Conservation (phyloP, 148 eudicot genomes). For the Talinum fruticosum region DNA sequence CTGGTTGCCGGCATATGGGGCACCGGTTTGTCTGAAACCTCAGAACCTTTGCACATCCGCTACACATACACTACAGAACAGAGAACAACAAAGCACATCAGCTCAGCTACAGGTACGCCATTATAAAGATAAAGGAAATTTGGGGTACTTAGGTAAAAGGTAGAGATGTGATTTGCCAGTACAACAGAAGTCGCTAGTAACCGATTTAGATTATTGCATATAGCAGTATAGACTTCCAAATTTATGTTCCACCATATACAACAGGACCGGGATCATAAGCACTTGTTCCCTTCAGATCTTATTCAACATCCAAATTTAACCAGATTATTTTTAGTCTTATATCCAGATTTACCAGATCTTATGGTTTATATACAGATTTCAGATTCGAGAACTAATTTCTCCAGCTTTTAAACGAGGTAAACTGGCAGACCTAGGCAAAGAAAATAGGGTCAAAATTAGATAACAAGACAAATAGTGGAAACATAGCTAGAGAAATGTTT, state of each 20-base stretch:
- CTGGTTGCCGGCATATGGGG: slow-evolving; percentile 98
- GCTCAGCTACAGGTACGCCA: neutral
- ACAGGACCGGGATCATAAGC: neutral
- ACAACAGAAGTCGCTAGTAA: neutral
- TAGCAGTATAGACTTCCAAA: neutral
- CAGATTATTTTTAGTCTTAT: neutral
- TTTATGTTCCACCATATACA: neutral
- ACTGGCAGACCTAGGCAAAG: neutral
- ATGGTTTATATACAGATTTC: neutral
- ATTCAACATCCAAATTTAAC: neutral
- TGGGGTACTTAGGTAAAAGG: neutral
- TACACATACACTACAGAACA: slow-evolving; percentile 91
- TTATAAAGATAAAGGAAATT: neutral
- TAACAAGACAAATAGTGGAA: neutral
- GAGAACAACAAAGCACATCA: slow-evolving; percentile 6
- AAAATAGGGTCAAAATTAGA: neutral
- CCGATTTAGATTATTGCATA: neutral
- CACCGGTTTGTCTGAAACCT: slow-evolving; percentile 92
- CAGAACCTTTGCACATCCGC: slow-evolving; percentile 90
- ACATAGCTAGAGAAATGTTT: too few species aligned
- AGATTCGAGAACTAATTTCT: neutral
- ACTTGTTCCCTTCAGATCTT: neutral
- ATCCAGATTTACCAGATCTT: neutral
- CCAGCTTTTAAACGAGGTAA: neutral
- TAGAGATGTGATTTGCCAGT: neutral